These are phyloP conservation scores for Vigna trinervia DNA, from an alignment of 306 rosid genomes.

Conservation along the genomic window DNA sequence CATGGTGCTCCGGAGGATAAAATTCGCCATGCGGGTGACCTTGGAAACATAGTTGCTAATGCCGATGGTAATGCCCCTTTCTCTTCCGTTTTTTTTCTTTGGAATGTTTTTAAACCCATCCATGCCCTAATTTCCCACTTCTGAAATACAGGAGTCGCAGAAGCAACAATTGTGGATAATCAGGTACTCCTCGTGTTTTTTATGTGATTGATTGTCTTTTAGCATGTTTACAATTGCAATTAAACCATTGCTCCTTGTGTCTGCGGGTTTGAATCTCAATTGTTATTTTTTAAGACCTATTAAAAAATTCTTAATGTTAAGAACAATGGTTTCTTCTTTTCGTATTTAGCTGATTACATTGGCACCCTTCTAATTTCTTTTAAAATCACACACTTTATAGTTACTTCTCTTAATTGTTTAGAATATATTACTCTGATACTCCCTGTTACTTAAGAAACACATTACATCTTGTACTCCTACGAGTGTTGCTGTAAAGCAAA, in stretches of 20 bases:
- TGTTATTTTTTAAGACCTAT: neutral
- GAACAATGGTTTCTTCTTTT: constrained; percentile 1
- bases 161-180: constrained; percentile 62
- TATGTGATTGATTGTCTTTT: neutral
- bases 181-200: constrained; percentile 55
- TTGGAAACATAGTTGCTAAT: constrained; percentile 91
- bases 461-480: no score
- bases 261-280: neutral
- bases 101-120: neutral
- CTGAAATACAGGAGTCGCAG: constrained; percentile 67
- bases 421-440: no score
- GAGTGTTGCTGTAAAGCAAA: no score
- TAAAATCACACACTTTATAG: neutral
- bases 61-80: constrained; percentile 57
- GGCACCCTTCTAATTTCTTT: neutral
- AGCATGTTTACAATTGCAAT: neutral
- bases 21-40: constrained; percentile 92
- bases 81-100: neutral
- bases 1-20: constrained; percentile 83
- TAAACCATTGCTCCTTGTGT: neutral
- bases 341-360: neutral
- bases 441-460: no score
- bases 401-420: no score
- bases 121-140: constrained; percentile 2
- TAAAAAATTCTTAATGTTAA: no score